A percentile compares a stretch with the other conserved stretches of the same genome.
phyloP scores from a whole-genome alignment of 495 filamentous ascomycete genomes.

The Acidomyces sp. region DNA sequence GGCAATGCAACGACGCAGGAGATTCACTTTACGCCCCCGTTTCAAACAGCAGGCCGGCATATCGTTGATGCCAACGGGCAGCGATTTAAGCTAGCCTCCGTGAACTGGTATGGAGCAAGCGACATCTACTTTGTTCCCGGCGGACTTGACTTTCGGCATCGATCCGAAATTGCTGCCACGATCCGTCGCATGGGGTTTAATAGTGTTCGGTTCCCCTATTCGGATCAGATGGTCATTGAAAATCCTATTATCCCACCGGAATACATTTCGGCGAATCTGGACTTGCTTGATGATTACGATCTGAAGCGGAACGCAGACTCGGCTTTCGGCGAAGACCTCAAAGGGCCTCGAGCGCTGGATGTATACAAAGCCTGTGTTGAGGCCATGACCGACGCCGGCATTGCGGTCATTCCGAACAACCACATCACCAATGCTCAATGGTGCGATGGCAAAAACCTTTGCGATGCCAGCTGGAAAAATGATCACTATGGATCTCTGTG shows the following conservation, averaged over 20 bases:
- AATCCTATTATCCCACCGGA: constrained; percentile 38
- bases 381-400: constrained; percentile 41
- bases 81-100: constrained; percentile 41
- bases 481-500: constrained; percentile 41
- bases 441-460: constrained; percentile 49
- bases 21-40: constrained; percentile 28
- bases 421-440: constrained; percentile 49
- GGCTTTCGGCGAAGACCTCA: background rate
- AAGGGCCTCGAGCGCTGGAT: constrained; percentile 37
- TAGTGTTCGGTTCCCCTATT: constrained; percentile 49
- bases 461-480: constrained; percentile 46
- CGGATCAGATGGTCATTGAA: constrained; percentile 44
- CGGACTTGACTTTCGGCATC: constrained; percentile 45
- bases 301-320: constrained; percentile 2
- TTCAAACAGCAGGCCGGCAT: constrained; percentile 40
- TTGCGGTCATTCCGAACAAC: constrained; percentile 48
- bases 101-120: constrained; percentile 54
- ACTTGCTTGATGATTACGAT: constrained; percentile 30
- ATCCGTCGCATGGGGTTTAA: constrained; percentile 47
- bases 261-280: constrained; percentile 40
- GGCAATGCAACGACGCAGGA: background rate
- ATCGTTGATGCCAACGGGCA: constrained; percentile 40
- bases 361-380: constrained; percentile 40
- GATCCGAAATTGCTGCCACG: constrained; percentile 38
- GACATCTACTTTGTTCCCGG: constrained; percentile 49